Base-by-base conservation (phyloP, 1,284 basidiomycete species). In the Microbotryum lychnidis-dioicae region DNA sequence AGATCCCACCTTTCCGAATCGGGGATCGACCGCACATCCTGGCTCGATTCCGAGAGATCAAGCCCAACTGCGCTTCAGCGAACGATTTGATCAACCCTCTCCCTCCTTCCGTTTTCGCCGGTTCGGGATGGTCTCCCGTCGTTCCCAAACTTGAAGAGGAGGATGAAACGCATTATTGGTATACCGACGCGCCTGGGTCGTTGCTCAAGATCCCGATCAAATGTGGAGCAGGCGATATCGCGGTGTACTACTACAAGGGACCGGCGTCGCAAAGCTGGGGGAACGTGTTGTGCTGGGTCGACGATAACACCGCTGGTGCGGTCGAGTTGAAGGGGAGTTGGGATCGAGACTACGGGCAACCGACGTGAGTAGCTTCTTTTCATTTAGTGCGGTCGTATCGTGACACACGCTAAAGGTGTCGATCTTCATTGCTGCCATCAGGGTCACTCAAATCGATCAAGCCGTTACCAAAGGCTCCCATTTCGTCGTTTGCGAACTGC, bases 1-100 rank as follows among this genome's bases (percentile, higher is more conserved):
- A 73, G 50, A 83, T 93, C 4, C 91, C 90, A 1, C 80, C 82
- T 0, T 81, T 83, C 50, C 82, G 87, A 18, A 85, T 96, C 72
- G 82, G 82, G 64, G 85, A 87, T 50, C 83, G 83, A 10, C 87
- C 89, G 0, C 78, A 78, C 47, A 79, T 81, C 67, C 67, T 79
- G 71, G 56, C 80, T 3, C 75, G 79, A n/a, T 91, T 87, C 74
- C 82, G 88, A 71, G 92, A 96, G 75, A 83, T 92, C 56, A 80
- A 83, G 57, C 92, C 93, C 16, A 91, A 82, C 78, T 97, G 93
- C 75, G 90, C 89, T 0, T 86, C 85, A 21, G 92, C 92, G 25
- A 93, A 94, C 75, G 91, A 97, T 75, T 79, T 97, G 50, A 88
- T 96, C 74, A 94, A 94, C 77, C 93, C 92, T 3, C 80, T 97